Conservation (phyloP, 2,329 filamentous ascomycete genomes). For the Curvularia lunata region DNA sequence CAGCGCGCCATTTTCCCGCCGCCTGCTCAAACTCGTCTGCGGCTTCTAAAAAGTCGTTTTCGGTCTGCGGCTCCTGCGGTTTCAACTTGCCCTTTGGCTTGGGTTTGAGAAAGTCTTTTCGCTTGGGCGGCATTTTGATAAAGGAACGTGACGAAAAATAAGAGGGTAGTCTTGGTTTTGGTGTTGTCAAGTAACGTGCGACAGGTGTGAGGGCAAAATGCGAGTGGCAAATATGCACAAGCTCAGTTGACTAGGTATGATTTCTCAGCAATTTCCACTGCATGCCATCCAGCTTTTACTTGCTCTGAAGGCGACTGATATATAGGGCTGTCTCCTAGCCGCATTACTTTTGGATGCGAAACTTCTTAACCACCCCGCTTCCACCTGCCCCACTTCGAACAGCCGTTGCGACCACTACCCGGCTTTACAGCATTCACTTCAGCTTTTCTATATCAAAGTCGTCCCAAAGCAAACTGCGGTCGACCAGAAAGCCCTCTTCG, state of each 20-base stretch:
- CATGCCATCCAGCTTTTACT: neutral
- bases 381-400: slow-evolving; percentile 23
- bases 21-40: slow-evolving; percentile 74
- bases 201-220: neutral
- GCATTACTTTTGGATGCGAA: slow-evolving; percentile 8
- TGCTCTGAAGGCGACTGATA: neutral
- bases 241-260: neutral
- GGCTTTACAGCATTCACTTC: slow-evolving; percentile 16
- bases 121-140: slow-evolving; percentile 38
- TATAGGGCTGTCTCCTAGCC: neutral
- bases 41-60: slow-evolving; percentile 71
- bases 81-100: slow-evolving; percentile 42
- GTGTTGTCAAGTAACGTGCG: slow-evolving; percentile 2
- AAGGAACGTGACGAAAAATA: neutral
- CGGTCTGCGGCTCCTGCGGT: slow-evolving; percentile 61
- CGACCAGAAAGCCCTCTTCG: slow-evolving; percentile 64
- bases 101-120: slow-evolving; percentile 40
- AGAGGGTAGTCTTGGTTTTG: slow-evolving; percentile 2
- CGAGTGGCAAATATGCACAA: slow-evolving; percentile 12
- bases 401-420: neutral
- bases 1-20: slow-evolving; percentile 76
- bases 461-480: slow-evolving; percentile 53
- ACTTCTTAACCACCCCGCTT: slow-evolving; percentile 27
- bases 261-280: slow-evolving; percentile 7
- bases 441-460: slow-evolving; percentile 47